These are phyloP conservation scores for Citrullus amarus DNA, from an alignment of 306 rosid species.

Conservation along the genomic window DNA sequence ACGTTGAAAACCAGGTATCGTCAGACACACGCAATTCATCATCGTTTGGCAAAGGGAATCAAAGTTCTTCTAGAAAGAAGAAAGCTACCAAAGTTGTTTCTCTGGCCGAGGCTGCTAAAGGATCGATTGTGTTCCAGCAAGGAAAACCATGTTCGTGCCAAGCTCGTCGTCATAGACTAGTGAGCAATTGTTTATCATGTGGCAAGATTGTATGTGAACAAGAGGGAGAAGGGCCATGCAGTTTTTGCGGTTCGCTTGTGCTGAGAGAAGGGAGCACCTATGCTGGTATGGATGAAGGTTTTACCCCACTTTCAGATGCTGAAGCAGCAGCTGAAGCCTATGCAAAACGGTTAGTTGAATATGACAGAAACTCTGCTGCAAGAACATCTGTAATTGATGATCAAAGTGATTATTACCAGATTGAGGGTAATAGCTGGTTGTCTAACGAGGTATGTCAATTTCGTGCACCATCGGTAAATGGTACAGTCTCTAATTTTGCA, in stretches of 20 bases:
- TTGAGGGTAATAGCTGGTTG: constrained; percentile 92
- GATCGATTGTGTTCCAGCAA: constrained; percentile 80
- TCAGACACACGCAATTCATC: constrained; percentile 27
- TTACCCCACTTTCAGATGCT: constrained; percentile 47
- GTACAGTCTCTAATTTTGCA: neutral
- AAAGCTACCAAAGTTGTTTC: constrained; percentile 64
- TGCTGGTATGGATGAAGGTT: constrained; percentile 77
- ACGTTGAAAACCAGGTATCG: constrained; percentile 28
- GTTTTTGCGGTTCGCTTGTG: constrained; percentile 80
- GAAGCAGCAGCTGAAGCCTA: constrained; percentile 87
- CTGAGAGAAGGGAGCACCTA: constrained; percentile 75
- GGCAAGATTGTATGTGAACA: constrained; percentile 95
- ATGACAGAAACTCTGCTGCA: constrained; percentile 86
- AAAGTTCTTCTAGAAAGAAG: constrained; percentile 64
- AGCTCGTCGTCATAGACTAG: constrained; percentile 63
- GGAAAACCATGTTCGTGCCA: constrained; percentile 87
- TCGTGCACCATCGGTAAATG: neutral
- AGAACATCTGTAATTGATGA: constrained; percentile 92
- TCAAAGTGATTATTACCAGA: constrained; percentile 93
- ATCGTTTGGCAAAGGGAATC: constrained; percentile 38
- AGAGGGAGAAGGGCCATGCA: constrained; percentile 99
- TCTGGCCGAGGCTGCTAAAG: constrained; percentile 87
- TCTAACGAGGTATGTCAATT: constrained; percentile 52
- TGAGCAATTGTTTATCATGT: constrained; percentile 87
- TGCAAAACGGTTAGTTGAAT: constrained; percentile 87